Evolutionary conservation across 2,329 filamentous ascomycete species (phyloP).

Genomic region (Xylaria sp.): DNA sequence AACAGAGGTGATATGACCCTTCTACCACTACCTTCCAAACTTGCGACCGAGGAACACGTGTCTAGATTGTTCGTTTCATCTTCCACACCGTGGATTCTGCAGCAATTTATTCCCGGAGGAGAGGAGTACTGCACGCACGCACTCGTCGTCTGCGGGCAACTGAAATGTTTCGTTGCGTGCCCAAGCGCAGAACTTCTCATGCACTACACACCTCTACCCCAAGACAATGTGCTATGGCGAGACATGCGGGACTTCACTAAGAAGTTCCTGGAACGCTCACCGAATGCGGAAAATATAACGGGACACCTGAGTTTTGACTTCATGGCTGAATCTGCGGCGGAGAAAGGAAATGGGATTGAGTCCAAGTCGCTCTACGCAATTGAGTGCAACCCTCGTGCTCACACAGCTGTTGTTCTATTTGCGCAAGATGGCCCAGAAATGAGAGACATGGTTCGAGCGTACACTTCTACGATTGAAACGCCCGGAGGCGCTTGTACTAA

Average conservation of each 20-base stretch:
- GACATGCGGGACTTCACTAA: conserved; percentile 71
- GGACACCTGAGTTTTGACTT: conserved; percentile 78
- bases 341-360: conserved; percentile 21
- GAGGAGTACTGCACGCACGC: conserved; percentile 75
- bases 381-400: conserved; percentile 72
- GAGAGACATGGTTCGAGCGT: conserved; percentile 55
- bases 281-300: conserved; percentile 53
- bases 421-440: conserved; percentile 46
- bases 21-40: conserved; percentile 60
- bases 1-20: conserved; percentile 67
- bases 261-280: conserved; percentile 58
- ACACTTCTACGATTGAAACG: conserved; percentile 54
- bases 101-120: conserved; percentile 67
- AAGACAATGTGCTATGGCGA: conserved; percentile 57
- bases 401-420: conserved; percentile 71
- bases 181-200: conserved; percentile 66
- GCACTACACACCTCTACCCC: conserved; percentile 67
- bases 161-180: conserved; percentile 72
- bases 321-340: conserved; percentile 70
- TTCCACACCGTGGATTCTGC: conserved; percentile 67
- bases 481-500: background rate
- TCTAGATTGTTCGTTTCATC: conserved; percentile 59
- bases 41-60: conserved; percentile 61
- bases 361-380: conserved; percentile 64
- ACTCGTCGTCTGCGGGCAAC: conserved; percentile 66